These are phyloP conservation scores for Eucalyptus viminalis DNA, from an alignment of 345 rosid species.

Conservation along the genomic window DNA sequence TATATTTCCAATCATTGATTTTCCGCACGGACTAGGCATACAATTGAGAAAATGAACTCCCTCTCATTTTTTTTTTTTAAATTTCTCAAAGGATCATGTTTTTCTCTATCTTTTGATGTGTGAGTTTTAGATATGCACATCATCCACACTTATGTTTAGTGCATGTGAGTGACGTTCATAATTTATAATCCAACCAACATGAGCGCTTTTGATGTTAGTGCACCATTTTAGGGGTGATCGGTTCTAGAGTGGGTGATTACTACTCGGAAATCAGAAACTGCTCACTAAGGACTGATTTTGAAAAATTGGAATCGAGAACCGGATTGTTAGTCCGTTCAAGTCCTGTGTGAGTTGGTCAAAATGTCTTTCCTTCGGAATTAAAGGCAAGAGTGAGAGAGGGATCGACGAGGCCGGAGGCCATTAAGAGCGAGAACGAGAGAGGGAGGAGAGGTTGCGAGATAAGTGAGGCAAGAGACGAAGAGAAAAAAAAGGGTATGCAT, in stretches of 20 bases:
- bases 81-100: background rate
- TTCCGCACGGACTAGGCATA: accelerated
- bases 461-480: background rate
- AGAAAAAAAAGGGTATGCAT: too few species aligned
- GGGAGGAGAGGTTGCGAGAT: background rate
- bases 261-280: accelerated
- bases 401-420: accelerated
- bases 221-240: background rate
- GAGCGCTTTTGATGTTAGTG: background rate
- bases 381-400: background rate
- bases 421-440: accelerated
- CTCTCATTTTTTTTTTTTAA: background rate
- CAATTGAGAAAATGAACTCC: background rate
- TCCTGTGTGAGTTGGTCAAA: background rate
- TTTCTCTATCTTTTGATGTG: background rate
- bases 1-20: background rate
- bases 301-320: accelerated
- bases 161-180: background rate
- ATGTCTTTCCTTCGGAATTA: background rate
- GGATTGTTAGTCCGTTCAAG: accelerated
- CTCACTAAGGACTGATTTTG: accelerated
- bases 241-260: accelerated
- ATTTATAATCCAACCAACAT: background rate
- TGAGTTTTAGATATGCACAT: background rate
- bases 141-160: background rate